Conservation (phyloP, 2,329 filamentous ascomycete species). For the Shiraia sp. region DNA sequence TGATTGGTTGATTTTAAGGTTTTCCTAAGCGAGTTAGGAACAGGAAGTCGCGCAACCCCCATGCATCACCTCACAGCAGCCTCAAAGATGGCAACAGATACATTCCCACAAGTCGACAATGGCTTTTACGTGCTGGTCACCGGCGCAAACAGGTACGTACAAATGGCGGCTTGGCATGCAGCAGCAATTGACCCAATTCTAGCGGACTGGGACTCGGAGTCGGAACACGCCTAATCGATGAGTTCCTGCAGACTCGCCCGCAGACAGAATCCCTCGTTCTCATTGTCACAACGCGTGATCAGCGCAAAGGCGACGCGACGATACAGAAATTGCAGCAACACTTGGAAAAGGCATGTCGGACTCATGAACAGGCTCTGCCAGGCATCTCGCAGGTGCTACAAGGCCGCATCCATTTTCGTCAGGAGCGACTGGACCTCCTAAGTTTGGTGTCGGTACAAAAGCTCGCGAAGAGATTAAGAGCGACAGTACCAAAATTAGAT, state of each 20-base stretch:
- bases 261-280: conserved; percentile 72
- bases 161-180: fast-evolving
- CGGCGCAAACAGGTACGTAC: conserved; percentile 76
- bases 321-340: conserved; percentile 66
- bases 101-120: conserved; percentile 33
- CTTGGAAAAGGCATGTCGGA: conserved; percentile 53
- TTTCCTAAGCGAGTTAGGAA: conserved; percentile 17
- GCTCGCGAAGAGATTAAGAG: conserved; percentile 56
- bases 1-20: too few species aligned
- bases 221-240: conserved; percentile 83
- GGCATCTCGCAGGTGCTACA: conserved; percentile 47
- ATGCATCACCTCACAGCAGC: conserved; percentile 4
- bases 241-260: conserved; percentile 75
- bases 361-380: conserved; percentile 40
- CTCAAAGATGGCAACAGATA: conserved; percentile 26
- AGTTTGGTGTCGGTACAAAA: conserved; percentile 59
- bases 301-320: conserved; percentile 74
- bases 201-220: conserved; percentile 88
- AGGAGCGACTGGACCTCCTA: conserved; percentile 63
- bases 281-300: conserved; percentile 80
- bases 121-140: conserved; percentile 70
- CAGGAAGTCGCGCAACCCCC: conserved; percentile 7
- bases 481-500: conserved; percentile 72
- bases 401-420: conserved; percentile 55
- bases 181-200: conserved; percentile 34